These are phyloP conservation scores for Agroathelia rolfsii DNA, from an alignment of 1,284 basidiomycete species.

Conservation along the genomic window DNA sequence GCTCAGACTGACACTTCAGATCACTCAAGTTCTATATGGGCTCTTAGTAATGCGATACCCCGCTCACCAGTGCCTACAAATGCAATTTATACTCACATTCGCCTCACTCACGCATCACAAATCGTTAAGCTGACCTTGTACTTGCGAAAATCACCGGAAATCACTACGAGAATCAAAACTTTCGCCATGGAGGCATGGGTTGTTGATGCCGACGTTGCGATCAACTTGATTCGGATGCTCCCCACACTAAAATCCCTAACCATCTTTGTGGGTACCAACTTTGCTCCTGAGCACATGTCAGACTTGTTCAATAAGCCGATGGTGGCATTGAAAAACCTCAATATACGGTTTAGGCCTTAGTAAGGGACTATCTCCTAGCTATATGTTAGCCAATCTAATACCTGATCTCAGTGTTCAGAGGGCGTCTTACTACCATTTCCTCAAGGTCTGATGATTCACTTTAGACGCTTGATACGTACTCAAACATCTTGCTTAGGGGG, in stretches of 20 bases:
- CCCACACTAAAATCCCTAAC: conserved; percentile 35
- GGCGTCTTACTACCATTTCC: conserved; percentile 61
- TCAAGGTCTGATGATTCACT: conserved; percentile 44
- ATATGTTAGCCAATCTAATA: conserved; percentile 2
- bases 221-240: conserved; percentile 44
- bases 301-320: conserved; percentile 38
- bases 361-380: conserved; percentile 29
- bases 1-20: conserved; percentile 20
- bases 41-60: conserved; percentile 47
- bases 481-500: too few relatives aligned
- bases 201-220: conserved; percentile 52
- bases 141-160: conserved; percentile 27
- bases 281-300: conserved; percentile 57
- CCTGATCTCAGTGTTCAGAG: conserved; percentile 39
- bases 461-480: too few relatives aligned
- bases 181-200: conserved; percentile 47
- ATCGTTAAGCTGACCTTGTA: conserved; percentile 37
- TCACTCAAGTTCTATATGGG: conserved; percentile 33
- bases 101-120: conserved; percentile 32
- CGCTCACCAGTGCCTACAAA: conserved; percentile 38
- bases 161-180: conserved; percentile 19
- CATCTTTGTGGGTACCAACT: conserved; percentile 39
- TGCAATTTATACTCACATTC: conserved; percentile 41
- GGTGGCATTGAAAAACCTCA: conserved; percentile 31
- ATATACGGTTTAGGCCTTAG: conserved; percentile 62